Conservation (phyloP, 78 protist genomes). For the Dictyostelium purpureum region DNA sequence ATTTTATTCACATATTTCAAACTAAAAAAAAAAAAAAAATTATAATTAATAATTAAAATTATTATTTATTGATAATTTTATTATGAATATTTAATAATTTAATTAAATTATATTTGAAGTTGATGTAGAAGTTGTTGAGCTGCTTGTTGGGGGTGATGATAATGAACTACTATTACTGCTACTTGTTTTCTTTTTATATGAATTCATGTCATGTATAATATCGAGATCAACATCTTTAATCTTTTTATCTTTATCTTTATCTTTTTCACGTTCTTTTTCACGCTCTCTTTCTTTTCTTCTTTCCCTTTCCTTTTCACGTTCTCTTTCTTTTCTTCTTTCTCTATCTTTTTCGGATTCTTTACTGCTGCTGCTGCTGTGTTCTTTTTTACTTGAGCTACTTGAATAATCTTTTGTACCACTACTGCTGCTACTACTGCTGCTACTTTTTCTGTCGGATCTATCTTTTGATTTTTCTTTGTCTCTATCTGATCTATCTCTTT, state of each 20-base stretch:
- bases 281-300: slow-evolving; percentile 3
- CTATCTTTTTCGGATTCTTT: slow-evolving; percentile 12
- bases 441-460: slow-evolving; percentile 3
- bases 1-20: no score
- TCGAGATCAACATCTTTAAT: not conserved
- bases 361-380: not conserved
- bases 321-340: slow-evolving; percentile 5
- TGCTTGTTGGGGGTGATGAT: no score
- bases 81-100: no score
- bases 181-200: not conserved
- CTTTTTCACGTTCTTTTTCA: not conserved
- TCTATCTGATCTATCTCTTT: not conserved
- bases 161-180: not conserved
- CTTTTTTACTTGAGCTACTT: not conserved
- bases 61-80: not conserved
- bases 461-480: slow-evolving; percentile 29
- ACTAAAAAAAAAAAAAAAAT: not conserved
- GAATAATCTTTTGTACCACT: not conserved
- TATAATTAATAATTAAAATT: no score
- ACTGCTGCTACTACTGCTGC: not conserved
- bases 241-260: not conserved
- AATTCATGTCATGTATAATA: not conserved
- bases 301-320: slow-evolving; percentile 14
- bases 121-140: not conserved
- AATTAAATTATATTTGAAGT: not conserved